A percentile compares a stretch with the other conserved stretches of the same genome.
Evolutionary conservation across 2,329 filamentous ascomycete genomes (phyloP).

Genomic region (Hymenoscyphus infarciens): DNA sequence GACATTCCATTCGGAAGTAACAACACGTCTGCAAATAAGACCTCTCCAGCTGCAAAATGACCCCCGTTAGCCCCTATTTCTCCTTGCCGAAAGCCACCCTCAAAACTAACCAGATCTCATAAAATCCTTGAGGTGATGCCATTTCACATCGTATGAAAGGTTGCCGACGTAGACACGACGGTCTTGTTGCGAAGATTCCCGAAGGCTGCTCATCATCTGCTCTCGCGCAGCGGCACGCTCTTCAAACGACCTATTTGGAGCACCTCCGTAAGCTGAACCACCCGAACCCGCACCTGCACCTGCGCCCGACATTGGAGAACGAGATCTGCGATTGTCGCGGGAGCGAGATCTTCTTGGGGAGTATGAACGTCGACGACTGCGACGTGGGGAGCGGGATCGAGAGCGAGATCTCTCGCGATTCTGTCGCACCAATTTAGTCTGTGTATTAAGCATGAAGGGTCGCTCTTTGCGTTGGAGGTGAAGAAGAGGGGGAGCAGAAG

Average conservation of each 20-base stretch:
- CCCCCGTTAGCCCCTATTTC: conserved; percentile 39
- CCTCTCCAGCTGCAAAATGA: conserved; percentile 77
- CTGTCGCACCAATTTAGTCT: conserved; percentile 46
- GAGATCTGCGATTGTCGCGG: conserved; percentile 70
- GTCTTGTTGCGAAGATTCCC: conserved; percentile 96
- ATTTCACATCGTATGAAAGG: conserved; percentile 98
- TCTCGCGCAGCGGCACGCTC: conserved; percentile 81
- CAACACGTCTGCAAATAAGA: conserved; percentile 98
- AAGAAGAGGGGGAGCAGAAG: neutral
- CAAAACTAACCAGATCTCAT: conserved; percentile 90
- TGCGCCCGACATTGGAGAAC: conserved; percentile 78
- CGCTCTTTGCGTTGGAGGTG: neutral
- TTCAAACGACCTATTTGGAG: conserved; percentile 74
- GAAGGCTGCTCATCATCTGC: conserved; percentile 92
- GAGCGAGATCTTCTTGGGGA: conserved; percentile 58
- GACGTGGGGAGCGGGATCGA: conserved; percentile 70
- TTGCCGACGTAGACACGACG: conserved; percentile 99
- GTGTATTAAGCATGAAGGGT: conserved; percentile 31
- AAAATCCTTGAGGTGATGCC: conserved; percentile 99
- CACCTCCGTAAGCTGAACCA: conserved; percentile 61
- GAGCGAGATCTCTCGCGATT: conserved; percentile 78
- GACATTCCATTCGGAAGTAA: conserved; percentile 99
- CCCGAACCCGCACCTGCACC: conserved; percentile 66
- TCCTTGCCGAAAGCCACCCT: conserved; percentile 19
- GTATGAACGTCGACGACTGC: conserved; percentile 61